These are phyloP conservation scores for Niebla homalea DNA, from an alignment of 495 filamentous ascomycete genomes.

Conservation along the genomic window DNA sequence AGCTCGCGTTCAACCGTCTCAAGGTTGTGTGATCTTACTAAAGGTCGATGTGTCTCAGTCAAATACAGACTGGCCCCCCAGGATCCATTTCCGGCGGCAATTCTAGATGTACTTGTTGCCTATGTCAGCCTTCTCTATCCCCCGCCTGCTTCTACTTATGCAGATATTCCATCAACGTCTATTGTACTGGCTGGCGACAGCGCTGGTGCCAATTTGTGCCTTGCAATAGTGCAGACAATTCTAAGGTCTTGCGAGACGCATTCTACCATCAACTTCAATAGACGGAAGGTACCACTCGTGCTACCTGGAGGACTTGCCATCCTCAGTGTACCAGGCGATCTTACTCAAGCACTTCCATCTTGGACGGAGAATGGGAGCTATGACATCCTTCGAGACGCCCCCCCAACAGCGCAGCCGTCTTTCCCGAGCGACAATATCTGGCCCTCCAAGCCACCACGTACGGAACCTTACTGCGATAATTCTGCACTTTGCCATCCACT, in stretches of 20 bases:
- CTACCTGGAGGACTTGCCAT: not conserved
- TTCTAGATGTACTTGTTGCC: slow-evolving; percentile 56
- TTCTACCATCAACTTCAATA: not conserved
- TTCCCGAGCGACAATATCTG: not conserved
- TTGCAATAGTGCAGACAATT: slow-evolving; percentile 46
- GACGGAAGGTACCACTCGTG: not conserved
- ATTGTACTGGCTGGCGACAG: slow-evolving; percentile 57
- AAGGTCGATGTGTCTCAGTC: slow-evolving; percentile 43
- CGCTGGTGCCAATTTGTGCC: slow-evolving; percentile 51
- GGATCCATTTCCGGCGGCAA: slow-evolving; percentile 58
- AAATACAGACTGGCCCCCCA: slow-evolving; percentile 72
- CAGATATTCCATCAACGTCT: slow-evolving; percentile 38
- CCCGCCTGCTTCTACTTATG: slow-evolving; percentile 44
- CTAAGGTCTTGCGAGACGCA: slow-evolving; percentile 38
- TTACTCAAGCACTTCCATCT: not conserved
- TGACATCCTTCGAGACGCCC: not conserved
- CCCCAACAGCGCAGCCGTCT: not conserved
- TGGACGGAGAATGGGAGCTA: not conserved
- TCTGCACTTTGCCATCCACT: slow-evolving; percentile 48
- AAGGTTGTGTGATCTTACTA: slow-evolving; percentile 14
- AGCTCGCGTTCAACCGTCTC: slow-evolving; percentile 13
- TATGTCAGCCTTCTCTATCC: slow-evolving; percentile 59
- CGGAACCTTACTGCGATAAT: slow-evolving; percentile 44
- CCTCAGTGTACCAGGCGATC: not conserved
- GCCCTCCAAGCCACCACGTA: slow-evolving; percentile 46